These are phyloP conservation scores for Calonectria crousiana DNA, from an alignment of 2,329 filamentous ascomycete species.

Conservation along the genomic window DNA sequence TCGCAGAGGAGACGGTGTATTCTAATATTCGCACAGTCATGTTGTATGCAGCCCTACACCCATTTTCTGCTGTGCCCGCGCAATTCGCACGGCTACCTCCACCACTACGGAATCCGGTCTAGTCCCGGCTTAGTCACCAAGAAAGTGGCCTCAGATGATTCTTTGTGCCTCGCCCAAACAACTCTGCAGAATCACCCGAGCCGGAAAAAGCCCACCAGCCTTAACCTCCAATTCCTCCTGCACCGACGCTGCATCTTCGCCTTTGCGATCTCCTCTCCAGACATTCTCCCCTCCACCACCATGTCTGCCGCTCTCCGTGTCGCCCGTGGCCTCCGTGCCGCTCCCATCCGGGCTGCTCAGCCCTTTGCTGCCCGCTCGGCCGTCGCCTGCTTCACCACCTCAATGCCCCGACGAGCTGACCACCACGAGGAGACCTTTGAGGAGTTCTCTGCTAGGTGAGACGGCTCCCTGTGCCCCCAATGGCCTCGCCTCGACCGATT, in stretches of 20 bases:
- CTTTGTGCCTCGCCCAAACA: constrained; percentile 42
- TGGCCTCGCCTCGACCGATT: constrained; percentile 21
- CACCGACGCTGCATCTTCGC: constrained; percentile 38
- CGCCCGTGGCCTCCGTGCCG: constrained; percentile 77
- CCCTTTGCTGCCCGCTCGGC: constrained; percentile 68
- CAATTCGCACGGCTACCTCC: constrained; percentile 47
- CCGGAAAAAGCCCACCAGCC: constrained; percentile 41
- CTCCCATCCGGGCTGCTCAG: constrained; percentile 67
- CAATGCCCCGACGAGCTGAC: constrained; percentile 65
- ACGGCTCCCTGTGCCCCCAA: constrained; percentile 36
- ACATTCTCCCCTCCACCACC: constrained; percentile 59
- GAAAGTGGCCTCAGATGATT: constrained; percentile 43
- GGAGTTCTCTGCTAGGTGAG: constrained; percentile 97
- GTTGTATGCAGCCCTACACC: background rate
- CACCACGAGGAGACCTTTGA: constrained; percentile 98
- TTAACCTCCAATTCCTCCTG: constrained; percentile 38
- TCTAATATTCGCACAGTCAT: constrained; percentile 28
- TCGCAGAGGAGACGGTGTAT: constrained; percentile 34
- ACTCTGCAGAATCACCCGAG: constrained; percentile 48
- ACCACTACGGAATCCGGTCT: constrained; percentile 41
- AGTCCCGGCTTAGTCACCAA: constrained; percentile 50
- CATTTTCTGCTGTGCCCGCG: background rate
- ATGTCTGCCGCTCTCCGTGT: constrained; percentile 77
- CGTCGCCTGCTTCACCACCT: constrained; percentile 75
- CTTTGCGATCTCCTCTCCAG: constrained; percentile 27